Evolutionary conservation across 371 early-diverging fungal genomes (phyloP).

Genomic region (Actinomortierella wolfii): DNA sequence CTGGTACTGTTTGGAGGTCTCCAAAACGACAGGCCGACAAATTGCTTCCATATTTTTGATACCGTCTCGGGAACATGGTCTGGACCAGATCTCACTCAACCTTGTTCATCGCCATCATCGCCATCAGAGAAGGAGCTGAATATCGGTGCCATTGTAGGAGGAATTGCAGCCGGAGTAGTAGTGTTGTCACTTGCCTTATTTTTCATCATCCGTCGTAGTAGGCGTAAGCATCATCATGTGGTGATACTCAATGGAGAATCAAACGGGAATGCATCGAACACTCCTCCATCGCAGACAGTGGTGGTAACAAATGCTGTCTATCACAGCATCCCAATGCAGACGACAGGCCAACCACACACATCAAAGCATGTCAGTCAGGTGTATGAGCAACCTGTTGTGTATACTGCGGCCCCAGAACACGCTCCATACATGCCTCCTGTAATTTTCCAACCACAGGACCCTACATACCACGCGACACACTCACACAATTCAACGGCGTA

Average conservation of each 20-base stretch:
- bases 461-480: too few species aligned
- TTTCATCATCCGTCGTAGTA: slow-evolving; percentile 22
- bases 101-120: neutral
- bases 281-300: too few species aligned
- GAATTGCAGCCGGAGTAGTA: slow-evolving; percentile 29
- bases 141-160: slow-evolving; percentile 32
- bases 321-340: too few species aligned
- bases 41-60: slow-evolving; percentile 26
- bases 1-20: slow-evolving; percentile 21
- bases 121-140: neutral
- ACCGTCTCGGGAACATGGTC: slow-evolving; percentile 16
- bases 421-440: too few species aligned
- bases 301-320: too few species aligned
- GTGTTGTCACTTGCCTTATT: slow-evolving; percentile 22
- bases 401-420: too few species aligned
- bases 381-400: too few species aligned
- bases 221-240: neutral
- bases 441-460: neutral
- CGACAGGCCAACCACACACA: too few species aligned
- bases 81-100: slow-evolving; percentile 18
- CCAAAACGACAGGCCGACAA: neutral
- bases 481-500: too few species aligned
- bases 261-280: neutral
- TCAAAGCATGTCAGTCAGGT: too few species aligned
- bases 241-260: neutral